Percentiles rank a stretch among this genome's conserved stretches.
These are phyloP conservation scores for Paxillus ammoniavirescens DNA, from an alignment of 768 basidiomycete genomes.

Conservation along the genomic window DNA sequence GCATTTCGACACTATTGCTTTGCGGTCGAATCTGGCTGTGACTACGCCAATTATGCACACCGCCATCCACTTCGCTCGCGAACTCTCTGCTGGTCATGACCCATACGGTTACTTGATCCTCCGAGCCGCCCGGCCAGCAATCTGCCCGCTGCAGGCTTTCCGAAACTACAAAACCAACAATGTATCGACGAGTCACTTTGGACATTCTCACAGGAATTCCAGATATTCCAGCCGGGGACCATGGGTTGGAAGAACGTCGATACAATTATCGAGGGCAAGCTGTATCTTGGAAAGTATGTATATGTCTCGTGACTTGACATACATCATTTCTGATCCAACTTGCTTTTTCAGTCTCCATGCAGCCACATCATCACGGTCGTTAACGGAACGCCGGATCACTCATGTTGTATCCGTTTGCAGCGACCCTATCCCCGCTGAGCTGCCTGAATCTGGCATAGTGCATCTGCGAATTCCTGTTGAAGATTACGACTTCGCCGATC, in stretches of 20 bases:
- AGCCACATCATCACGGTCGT: constrained; percentile 66
- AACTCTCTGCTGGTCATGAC: constrained; percentile 18
- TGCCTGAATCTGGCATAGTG: constrained; percentile 63
- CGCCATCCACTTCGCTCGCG: constrained; percentile 23
- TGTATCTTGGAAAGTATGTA: constrained; percentile 76
- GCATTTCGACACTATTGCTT: constrained; percentile 24
- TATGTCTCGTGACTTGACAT: constrained; percentile 14
- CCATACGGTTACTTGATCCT: constrained; percentile 30
- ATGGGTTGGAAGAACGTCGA: constrained; percentile 67
- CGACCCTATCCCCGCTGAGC: constrained; percentile 69
- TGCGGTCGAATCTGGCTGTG: constrained; percentile 32
- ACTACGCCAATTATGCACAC: constrained; percentile 31
- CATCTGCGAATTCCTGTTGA: constrained; percentile 73
- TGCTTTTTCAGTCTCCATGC: constrained; percentile 54
- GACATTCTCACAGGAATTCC: constrained; percentile 30
- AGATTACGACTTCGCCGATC: constrained; percentile 68
- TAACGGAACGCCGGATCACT: constrained; percentile 73
- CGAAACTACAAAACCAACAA: constrained; percentile 35
- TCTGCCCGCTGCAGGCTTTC: constrained; percentile 17
- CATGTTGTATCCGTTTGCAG: constrained; percentile 78
- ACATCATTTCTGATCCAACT: constrained; percentile 45
- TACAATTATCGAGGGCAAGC: constrained; percentile 58
- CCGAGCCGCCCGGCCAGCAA: constrained; percentile 26
- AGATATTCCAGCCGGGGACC: constrained; percentile 18
- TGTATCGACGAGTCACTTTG: constrained; percentile 16